phyloP scores from a whole-genome alignment of 164 flowering plant genomes.

The Dillenia turbinata region DNA sequence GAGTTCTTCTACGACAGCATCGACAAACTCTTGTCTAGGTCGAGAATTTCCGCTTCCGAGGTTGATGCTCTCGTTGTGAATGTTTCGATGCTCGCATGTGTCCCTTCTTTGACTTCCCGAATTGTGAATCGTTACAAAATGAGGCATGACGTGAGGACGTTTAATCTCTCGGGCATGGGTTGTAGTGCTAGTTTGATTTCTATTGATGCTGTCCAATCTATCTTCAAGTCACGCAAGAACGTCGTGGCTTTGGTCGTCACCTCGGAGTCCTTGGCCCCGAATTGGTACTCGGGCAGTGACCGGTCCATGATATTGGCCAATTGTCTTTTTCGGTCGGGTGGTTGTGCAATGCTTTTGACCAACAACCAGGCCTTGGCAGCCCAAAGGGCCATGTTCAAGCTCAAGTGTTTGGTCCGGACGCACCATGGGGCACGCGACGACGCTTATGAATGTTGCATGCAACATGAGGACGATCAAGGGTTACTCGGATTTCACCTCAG shows the following conservation, averaged over 20 bases:
- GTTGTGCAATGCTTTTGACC: slow-evolving; percentile 48
- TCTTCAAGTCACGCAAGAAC: slow-evolving; percentile 37
- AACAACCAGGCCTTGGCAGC: slow-evolving; percentile 30
- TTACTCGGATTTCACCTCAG: slow-evolving; percentile 41
- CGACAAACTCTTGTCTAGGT: slow-evolving; percentile 25
- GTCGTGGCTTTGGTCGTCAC: slow-evolving; percentile 42
- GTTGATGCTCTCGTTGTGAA: slow-evolving; percentile 61
- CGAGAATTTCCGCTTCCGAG: slow-evolving; percentile 31
- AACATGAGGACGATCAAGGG: slow-evolving; percentile 51
- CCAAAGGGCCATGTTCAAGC: slow-evolving; percentile 37
- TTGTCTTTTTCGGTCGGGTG: slow-evolving; percentile 63
- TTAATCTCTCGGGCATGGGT: slow-evolving; percentile 68
- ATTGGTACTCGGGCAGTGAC: slow-evolving; percentile 63
- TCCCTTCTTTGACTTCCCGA: slow-evolving; percentile 44
- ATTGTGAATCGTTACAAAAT: slow-evolving; percentile 51
- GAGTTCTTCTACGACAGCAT: slow-evolving; percentile 50
- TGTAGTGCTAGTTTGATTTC: slow-evolving; percentile 67
- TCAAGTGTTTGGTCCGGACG: slow-evolving; percentile 52
- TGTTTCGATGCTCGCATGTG: slow-evolving; percentile 43
- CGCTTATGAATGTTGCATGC: slow-evolving; percentile 41
- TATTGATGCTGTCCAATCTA: slow-evolving; percentile 27
- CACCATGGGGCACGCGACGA: slow-evolving; percentile 63
- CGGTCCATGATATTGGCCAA: slow-evolving; percentile 66
- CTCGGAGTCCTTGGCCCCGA: slow-evolving; percentile 48
- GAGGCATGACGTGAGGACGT: slow-evolving; percentile 44